Percentiles rank a stretch among this genome's conserved stretches.
These are phyloP conservation scores for Dillenia turbinata DNA, from an alignment of 164 flowering plant species.

Conservation along the genomic window DNA sequence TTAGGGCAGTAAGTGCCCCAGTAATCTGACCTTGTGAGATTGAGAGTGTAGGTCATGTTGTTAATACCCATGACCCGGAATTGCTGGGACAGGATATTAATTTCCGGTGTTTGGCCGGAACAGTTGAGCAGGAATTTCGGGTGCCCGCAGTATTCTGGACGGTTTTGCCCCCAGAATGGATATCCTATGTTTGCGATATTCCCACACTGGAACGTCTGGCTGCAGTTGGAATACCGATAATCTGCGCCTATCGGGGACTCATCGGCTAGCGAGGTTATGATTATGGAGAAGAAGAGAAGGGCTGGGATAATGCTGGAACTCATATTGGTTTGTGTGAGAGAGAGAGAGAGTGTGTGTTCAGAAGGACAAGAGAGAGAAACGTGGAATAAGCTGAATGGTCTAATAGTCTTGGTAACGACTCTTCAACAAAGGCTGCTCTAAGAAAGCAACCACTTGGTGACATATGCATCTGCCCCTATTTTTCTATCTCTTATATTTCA, in stretches of 20 bases:
- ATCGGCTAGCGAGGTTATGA: not conserved
- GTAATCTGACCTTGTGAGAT: constrained; percentile 26
- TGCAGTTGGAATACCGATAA: constrained; percentile 20
- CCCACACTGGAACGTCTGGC: constrained; percentile 18
- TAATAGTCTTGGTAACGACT: too few relatives aligned
- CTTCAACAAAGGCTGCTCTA: too few relatives aligned
- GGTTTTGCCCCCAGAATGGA: constrained; percentile 39
- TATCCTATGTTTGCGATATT: constrained; percentile 17
- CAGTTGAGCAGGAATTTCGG: constrained; percentile 31
- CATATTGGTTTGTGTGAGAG: constrained; percentile 2
- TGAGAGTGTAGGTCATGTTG: not conserved
- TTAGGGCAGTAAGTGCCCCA: constrained; percentile 15
- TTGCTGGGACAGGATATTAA: constrained; percentile 5
- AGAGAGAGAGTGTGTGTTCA: too few relatives aligned
- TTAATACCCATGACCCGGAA: constrained; percentile 23
- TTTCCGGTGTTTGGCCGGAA: constrained; percentile 1
- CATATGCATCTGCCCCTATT: too few relatives aligned
- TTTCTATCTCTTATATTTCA: too few relatives aligned
- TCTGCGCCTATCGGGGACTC: constrained; percentile 6
- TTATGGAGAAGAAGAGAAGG: not conserved
- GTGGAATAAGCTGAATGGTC: too few relatives aligned
- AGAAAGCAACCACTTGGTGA: too few relatives aligned
- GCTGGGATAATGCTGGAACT: not conserved
- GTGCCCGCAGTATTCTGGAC: constrained; percentile 34
- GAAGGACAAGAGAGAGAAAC: too few relatives aligned